Evolutionary conservation across 345 rosid genomes (phyloP), one percentile per base, ranked within the genome.

Genomic region (Pelargonium nanum): DNA sequence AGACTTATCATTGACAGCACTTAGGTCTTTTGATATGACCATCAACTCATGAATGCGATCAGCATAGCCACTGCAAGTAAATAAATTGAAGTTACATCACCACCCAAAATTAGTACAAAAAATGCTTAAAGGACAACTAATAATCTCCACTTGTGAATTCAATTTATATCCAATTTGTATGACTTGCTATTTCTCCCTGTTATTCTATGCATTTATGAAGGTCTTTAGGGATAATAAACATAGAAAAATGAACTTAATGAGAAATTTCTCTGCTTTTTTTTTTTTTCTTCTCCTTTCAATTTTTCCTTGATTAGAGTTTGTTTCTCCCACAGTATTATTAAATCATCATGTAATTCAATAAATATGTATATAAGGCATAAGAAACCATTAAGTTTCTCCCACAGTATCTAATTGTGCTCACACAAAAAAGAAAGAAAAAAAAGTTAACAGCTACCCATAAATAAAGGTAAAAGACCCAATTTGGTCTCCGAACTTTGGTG

Each of bases 11-110:
- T 75, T 81, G 55, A 60, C 68, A 59, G 66, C 67, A 60, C 87
- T 80, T 60, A 88, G 81, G 78, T 90, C 99, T 75, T 87, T 86
- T 57, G 96, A 90, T 82, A 94, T 70, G 57, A 72, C 78, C 72
- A 88, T 79, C 72, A 94, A 65, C 72, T 94, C 99, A 70, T 89
- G 84, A 80, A 94, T 94, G 67, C 97, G 96, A 65, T 86, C 92
- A 60, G 99, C 99, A 79, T 87, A 94, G 64, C 99, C 99, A 83
- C 99, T 94, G 81, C 48, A 40, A 12, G 48, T 40, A 64, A 64
- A 50, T 28, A 51, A 30, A 25, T 6, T 26, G 48, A 44, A 24
- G 57, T 34, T 19, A 53, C 24, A 53, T 19, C 58, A 63, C 22
- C 25, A 62, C 62, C 60, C 26, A 19, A 28, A 40, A 19, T 40